Base-by-base conservation (phyloP, 1,284 basidiomycete species). In the Heterobasidion occidentale region DNA sequence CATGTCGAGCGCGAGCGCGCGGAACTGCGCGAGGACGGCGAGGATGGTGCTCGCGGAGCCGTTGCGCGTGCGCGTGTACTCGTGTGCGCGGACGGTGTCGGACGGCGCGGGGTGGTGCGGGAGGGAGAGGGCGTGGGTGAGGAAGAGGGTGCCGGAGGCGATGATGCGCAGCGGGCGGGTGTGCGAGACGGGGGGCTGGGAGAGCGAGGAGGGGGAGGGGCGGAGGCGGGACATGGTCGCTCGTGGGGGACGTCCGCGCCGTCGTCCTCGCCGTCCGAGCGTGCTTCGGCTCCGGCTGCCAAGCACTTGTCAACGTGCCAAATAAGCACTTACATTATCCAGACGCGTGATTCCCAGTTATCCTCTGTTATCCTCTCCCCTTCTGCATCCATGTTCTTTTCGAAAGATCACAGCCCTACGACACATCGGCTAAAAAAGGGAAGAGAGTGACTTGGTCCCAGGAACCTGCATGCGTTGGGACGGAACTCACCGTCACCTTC, bases 141-240 rank as follows among this genome's bases (percentile, higher is more conserved):
- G 69, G 66, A 91, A 92, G 46, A 92, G 76, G 9, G 89, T 88
- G 19, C 89, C 89, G 15, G 85, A 84, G 7, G 86, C 86, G 48
- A 92, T 77, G 33, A 92, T 80, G 48, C 88, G 83, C 20, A 90
- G 72, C n/a, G 79, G 76, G n/a, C 66, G 54, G 0, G 60, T 53
- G 6, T 60, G 55, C 11, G 49, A 52, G 14, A 58, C 35, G 27
- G 48, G 42, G 5, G 50, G 47, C 12, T 53, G 60, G 15, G 56
- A 53, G 7, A 55, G 17, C 14, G 49, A 44, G 17, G 54, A 60
- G 54, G 9, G 62, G 61, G 35, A 68, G 65, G 53, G 67, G 9
- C 68, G 68, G 27, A 66, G 63, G n/a, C 69, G 66, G 19, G 66
- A 48, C 46, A 42, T 42, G 6, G 11, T 42, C 11, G 11, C n/a